A percentile compares a stretch with the other conserved stretches of the same genome.
phyloP scores from a whole-genome alignment of 2,329 filamentous ascomycete genomes.

The Talaromyces sp. region DNA sequence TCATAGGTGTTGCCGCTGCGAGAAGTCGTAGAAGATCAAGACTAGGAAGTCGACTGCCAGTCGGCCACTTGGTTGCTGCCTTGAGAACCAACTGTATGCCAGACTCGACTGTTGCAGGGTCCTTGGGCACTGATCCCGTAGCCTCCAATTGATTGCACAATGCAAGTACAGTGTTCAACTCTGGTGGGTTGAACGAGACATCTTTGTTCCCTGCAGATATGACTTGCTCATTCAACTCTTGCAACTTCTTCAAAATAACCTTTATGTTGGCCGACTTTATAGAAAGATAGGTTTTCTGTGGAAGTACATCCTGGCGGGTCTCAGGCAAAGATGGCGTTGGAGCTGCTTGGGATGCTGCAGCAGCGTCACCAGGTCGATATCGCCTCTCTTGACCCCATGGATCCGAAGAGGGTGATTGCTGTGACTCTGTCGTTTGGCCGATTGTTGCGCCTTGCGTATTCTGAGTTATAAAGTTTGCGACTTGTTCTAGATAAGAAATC shows the following conservation, averaged over 20 bases:
- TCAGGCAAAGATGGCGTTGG: conserved; percentile 15
- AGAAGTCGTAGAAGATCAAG: conserved; percentile 85
- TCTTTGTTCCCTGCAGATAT: conserved; percentile 67
- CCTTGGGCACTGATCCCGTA: conserved; percentile 24
- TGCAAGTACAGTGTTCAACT: conserved; percentile 58
- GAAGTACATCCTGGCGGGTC: conserved; percentile 57
- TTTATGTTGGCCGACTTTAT: conserved; percentile 67
- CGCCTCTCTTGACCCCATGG: conserved; percentile 73
- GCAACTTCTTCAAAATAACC: conserved; percentile 70
- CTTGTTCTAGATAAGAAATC: conserved; percentile 80
- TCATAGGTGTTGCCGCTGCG: conserved; percentile 59
- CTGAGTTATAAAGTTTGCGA: conserved; percentile 83
- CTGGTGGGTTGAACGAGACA: conserved; percentile 65
- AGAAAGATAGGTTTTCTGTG: conserved; percentile 72
- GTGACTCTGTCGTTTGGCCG: conserved; percentile 53
- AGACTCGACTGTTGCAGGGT: conserved; percentile 44
- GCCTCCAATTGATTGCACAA: conserved; percentile 61
- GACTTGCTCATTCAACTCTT: conserved; percentile 64
- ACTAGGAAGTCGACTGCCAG: conserved; percentile 71
- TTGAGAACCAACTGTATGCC: conserved; percentile 63
- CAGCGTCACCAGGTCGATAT: conserved; percentile 67
- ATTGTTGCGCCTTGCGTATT: conserved; percentile 85
- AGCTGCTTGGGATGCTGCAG: conserved; percentile 28
- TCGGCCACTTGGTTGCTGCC: conserved; percentile 73
- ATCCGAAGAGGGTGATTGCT: conserved; percentile 49